Evolutionary conservation across 192 early-diverging fungal species (phyloP), one percentile per base, ranked within the genome.

Genomic region (Coemansia sp.): DNA sequence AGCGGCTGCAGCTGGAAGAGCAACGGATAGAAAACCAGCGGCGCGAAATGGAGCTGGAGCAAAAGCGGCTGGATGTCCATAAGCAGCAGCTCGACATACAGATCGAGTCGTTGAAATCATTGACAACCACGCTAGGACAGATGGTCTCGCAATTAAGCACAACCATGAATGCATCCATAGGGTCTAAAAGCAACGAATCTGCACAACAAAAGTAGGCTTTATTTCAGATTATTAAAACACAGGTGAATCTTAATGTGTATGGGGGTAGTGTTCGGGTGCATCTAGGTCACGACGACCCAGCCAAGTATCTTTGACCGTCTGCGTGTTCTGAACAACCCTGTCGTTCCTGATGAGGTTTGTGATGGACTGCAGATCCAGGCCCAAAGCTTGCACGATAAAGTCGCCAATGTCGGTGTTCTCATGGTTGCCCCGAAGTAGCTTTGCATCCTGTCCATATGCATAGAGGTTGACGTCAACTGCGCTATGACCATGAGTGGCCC

Each of bases 401-500:
- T 76, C 12, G 51, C 90, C 88, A 65, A 94, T 86, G 5, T 92
- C 85, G 5, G 86, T 95, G 78, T 95, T 95, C 58, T 95, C 93
- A 66, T 89, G 86, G 80, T 86, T 91, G 23, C 91, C 91, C 13
- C 80, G 65, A 53, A 95, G 67, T 42, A 72, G 39, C 9, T 88
- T 64, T 12, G 82, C 55, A 18, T 79, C 67, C 20, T 61, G 59
- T 14, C 93, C 93, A 59, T 91, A 84, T 1, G 93, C 91, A 67
- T 93, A 95, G 30, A 95, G 66, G 61, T 93, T 97, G 10, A 99
- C 96, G 69, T 99, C 96, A 13, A 96, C 92, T 2, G 86, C 94
- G 44, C 89, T 89, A 61, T 99, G 96, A 6, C 94, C 94, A 69
- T 89, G 89, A 0, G 96, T 96, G 9, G 92, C 74, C 89, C 87